Base-by-base conservation (phyloP, 345 rosid genomes). In the Eucalyptus marginata region DNA sequence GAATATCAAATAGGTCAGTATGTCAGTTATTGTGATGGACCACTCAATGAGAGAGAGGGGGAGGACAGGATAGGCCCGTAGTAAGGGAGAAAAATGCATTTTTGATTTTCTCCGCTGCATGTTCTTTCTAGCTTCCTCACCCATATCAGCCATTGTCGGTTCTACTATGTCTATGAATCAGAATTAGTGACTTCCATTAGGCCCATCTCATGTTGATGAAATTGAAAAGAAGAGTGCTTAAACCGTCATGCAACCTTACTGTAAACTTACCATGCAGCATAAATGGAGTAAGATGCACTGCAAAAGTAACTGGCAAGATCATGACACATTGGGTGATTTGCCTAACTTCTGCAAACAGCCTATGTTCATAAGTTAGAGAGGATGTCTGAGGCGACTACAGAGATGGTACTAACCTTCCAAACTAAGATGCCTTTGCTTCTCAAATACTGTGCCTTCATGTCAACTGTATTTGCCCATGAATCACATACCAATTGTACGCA, bases 361-460 rank as follows among this genome's bases (percentile, higher is more conserved):
- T 76, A 40, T 20, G 84, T 40, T 76, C 46, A 76, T 11, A 40
- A 76, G 81, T 36, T 33, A 18, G 47, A 22, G 84, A 76, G 5
- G 84, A 76, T 20, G 47, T 3, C 84, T 20, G 29, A 40, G 84
- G 84, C 24, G 84, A 40, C 84, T 22, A 20, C 47, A 76, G 84
- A 76, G 47, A 40, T 76, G 47, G 83, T 40, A 40, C 84, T 76
- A 40, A 96, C 99, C 99, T 97, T 97, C 97, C 97, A 97, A 49
- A 97, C 99, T 90, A 96, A 92, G 92, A 97, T 91, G 90, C 99
- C 99, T 91, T 92, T 94, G 95, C 98, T 97, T 90, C 98, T 92
- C 87, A 96, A 90, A 91, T 93, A 95, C 88, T 97, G 99, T 27
- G 99, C 98, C 91, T 96, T 95, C 99, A 97, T 95, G 94, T 97